A percentile compares a stretch with the other conserved stretches of the same genome.
Conservation (phyloP, 208 protist genomes). For the Trypanosoma theileri region DNA sequence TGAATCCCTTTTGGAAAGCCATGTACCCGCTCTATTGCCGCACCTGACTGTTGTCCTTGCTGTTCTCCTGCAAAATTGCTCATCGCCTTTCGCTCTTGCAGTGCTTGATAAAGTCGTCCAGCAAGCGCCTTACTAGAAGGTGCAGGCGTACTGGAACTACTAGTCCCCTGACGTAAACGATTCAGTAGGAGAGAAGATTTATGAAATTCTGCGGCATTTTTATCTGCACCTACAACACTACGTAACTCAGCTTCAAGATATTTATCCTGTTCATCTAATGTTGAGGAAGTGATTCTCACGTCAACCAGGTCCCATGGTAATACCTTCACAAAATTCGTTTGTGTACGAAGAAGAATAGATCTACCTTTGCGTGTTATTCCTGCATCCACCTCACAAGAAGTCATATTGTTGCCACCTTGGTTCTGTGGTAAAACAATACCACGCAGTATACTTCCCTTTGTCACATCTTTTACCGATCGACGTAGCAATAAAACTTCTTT, state of each 20-base stretch:
- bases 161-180: slow-evolving; percentile 4
- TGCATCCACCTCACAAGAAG: slow-evolving; percentile 62
- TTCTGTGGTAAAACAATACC: slow-evolving; percentile 57
- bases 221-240: slow-evolving; percentile 2
- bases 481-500: slow-evolving; percentile 33
- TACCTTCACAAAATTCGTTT: slow-evolving; percentile 77
- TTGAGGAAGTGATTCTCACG: slow-evolving; percentile 47
- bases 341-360: slow-evolving; percentile 48
- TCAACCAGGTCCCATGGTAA: slow-evolving; percentile 54
- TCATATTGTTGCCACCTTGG: slow-evolving; percentile 8
- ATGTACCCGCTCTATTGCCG: slow-evolving; percentile 45
- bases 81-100: slow-evolving; percentile 38
- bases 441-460: slow-evolving; percentile 45
- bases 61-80: not conserved
- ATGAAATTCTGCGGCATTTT: not conserved
- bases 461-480: slow-evolving; percentile 22
- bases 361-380: slow-evolving; percentile 39
- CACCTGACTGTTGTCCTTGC: slow-evolving; percentile 4
- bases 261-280: slow-evolving; percentile 14
- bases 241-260: slow-evolving; percentile 19
- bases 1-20: slow-evolving; percentile 45
- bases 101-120: slow-evolving; percentile 44
- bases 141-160: not conserved
- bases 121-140: slow-evolving; percentile 38
- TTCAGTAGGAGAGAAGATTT: slow-evolving; percentile 16